A percentile compares a stretch with the other conserved stretches of the same genome.
These are phyloP conservation scores for Fusarium devonianum DNA, from an alignment of 2,329 filamentous ascomycete species.

Conservation along the genomic window DNA sequence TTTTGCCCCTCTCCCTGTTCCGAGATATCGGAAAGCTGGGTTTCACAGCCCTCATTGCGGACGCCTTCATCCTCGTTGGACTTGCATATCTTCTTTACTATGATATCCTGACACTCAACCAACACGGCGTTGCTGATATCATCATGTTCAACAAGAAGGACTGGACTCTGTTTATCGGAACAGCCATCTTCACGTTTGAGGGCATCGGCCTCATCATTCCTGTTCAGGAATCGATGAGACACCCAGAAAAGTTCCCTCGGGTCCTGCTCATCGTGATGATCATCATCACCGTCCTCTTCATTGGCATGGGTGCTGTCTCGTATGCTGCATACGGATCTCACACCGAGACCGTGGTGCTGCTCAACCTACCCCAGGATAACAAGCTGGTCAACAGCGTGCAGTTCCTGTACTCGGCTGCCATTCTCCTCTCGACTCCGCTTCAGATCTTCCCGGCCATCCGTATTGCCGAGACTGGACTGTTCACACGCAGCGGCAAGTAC, in stretches of 20 bases:
- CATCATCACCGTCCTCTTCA: slow-evolving; percentile 90
- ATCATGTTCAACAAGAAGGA: slow-evolving; percentile 86
- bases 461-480: slow-evolving; percentile 93
- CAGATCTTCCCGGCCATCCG: slow-evolving; percentile 98
- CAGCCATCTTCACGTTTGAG: slow-evolving; percentile 98
- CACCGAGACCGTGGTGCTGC: slow-evolving; percentile 94
- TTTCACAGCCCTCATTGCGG: slow-evolving; percentile 91
- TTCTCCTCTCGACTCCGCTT: slow-evolving; percentile 90
- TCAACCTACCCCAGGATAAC: slow-evolving; percentile 95
- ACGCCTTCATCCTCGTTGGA: slow-evolving; percentile 92
- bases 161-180: slow-evolving; percentile 98
- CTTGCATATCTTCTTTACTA: slow-evolving; percentile 96
- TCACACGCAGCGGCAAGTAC: slow-evolving; percentile 94
- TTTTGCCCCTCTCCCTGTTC: slow-evolving; percentile 91
- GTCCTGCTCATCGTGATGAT: slow-evolving; percentile 93
- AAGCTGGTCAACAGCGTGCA: slow-evolving; percentile 96
- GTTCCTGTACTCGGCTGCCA: slow-evolving; percentile 97
- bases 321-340: slow-evolving; percentile 96
- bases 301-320: slow-evolving; percentile 88
- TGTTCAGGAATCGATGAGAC: slow-evolving; percentile 95
- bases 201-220: slow-evolving; percentile 97
- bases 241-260: slow-evolving; percentile 86
- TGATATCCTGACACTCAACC: slow-evolving; percentile 83
- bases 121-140: slow-evolving; percentile 82
- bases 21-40: slow-evolving; percentile 97